Evolutionary conservation across 306 rosid genomes (phyloP), one percentile per base, ranked within the genome.

Genomic region (Trifolium subterraneum): DNA sequence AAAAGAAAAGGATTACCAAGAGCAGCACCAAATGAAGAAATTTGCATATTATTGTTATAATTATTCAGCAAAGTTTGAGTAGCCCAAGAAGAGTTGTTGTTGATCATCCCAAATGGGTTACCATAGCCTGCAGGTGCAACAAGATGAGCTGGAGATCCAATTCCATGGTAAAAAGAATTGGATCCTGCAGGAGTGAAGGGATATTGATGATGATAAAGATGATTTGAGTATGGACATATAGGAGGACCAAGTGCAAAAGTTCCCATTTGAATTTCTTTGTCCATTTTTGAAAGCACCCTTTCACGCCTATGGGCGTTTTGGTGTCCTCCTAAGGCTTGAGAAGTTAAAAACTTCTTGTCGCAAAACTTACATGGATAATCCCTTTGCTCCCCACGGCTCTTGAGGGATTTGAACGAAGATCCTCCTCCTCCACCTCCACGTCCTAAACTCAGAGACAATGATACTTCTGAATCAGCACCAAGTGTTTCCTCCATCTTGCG

Each of bases 301-400:
- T 90, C 90, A 0, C 78, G 79, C 50, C 73, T 85, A 76, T 90
- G 93, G 13, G 93, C 93, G 44, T 90, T 90, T 23, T 90, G 93
- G 74, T 90, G 96, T 60, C 96, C 91, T 1, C 93, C 93, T 0
- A 90, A 71, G 1, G 88, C 96, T 66, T 90, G 93, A 7, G 85
- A 86, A 29, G 70, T 88, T 67, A 41, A 7, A 52, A 90, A 90
- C 39, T 85, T 73, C 1, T 66, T 71, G 7, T 3, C 5, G 27
- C 84, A 81, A 15, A 62, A 81, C 31, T 36, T 63, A 73, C 78
- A 81, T 1, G 60, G 8, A 41, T 64, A 59, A 15, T 68, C 39
- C 7, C 14, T 29, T 1, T n/a, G 13, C 39, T 27, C 19, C 2
- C 6, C 64, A 1, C 20, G 61, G 0, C 18, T 29, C 10, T 15